phyloP scores from a whole-genome alignment of 2,329 filamentous ascomycete genomes.

The Colletotrichum sp. region DNA sequence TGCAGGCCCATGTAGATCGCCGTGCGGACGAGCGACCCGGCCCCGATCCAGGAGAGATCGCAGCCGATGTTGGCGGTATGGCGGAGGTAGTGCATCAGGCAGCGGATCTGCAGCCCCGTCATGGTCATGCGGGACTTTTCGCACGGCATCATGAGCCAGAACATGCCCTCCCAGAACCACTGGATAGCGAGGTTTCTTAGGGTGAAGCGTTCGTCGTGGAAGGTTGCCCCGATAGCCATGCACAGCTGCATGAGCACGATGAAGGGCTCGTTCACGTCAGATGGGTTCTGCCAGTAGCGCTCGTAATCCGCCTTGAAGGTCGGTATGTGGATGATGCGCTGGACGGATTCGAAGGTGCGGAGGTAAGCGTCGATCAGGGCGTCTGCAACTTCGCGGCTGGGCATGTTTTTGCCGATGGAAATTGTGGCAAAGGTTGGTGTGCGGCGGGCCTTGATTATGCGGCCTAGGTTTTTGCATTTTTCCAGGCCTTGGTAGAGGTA shows the following conservation, averaged over 20 bases:
- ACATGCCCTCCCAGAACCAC: slow-evolving; percentile 59
- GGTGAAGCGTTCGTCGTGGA: slow-evolving; percentile 50
- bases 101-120: slow-evolving; percentile 54
- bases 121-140: slow-evolving; percentile 56
- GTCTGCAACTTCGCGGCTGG: slow-evolving; percentile 47
- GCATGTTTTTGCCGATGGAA: slow-evolving; percentile 44
- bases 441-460: slow-evolving; percentile 46
- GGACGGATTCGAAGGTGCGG: slow-evolving; percentile 59
- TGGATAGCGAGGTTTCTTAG: slow-evolving; percentile 46
- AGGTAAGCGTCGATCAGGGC: slow-evolving; percentile 59
- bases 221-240: slow-evolving; percentile 54
- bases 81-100: slow-evolving; percentile 55
- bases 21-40: slow-evolving; percentile 54
- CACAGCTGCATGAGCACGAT: slow-evolving; percentile 58
- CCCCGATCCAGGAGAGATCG: slow-evolving; percentile 58
- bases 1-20: slow-evolving; percentile 65
- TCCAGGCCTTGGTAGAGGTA: slow-evolving; percentile 36
- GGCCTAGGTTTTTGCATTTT: slow-evolving; percentile 45
- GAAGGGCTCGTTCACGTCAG: slow-evolving; percentile 45
- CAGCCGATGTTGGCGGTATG: slow-evolving; percentile 50
- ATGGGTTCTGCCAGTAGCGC: slow-evolving; percentile 49
- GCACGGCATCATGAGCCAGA: slow-evolving; percentile 51
- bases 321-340: slow-evolving; percentile 62
- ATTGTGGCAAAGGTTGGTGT: slow-evolving; percentile 34
- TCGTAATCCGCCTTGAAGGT: slow-evolving; percentile 61